These are phyloP conservation scores for Psilocybe subaeruginosa DNA, from an alignment of 768 basidiomycete species.

Conservation along the genomic window DNA sequence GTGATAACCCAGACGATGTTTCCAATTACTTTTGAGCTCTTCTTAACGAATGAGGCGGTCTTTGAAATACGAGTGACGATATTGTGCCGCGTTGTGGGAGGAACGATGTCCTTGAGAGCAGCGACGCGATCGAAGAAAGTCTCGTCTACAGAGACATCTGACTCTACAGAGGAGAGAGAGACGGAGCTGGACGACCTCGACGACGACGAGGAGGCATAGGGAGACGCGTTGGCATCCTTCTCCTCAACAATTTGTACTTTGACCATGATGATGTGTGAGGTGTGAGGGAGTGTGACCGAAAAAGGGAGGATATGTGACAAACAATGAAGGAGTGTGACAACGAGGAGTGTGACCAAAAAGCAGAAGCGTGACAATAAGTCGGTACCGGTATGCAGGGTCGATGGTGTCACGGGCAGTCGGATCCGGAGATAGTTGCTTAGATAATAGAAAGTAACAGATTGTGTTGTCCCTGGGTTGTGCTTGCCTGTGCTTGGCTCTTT, in stretches of 20 bases:
- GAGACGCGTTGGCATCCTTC: conserved; percentile 72
- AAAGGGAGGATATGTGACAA: conserved; percentile 15
- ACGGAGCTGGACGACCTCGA: conserved; percentile 72
- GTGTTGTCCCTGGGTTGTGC: conserved; percentile 22
- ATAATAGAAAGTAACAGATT: conserved; percentile 26
- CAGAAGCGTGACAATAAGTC: conserved; percentile 14
- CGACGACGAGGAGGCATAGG: conserved; percentile 75
- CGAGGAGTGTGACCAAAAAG: conserved; percentile 4
- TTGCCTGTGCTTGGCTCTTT: conserved; percentile 29
- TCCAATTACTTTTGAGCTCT: conserved; percentile 73
- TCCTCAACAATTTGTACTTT: conserved; percentile 90
- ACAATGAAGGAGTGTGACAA: no score
- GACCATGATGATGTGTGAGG: conserved; percentile 65
- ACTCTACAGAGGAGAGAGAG: conserved; percentile 81
- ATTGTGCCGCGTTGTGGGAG: conserved; percentile 83
- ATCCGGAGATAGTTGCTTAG: conserved; percentile 26
- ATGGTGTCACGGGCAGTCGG: conserved; percentile 15
- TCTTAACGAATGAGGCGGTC: conserved; percentile 67
- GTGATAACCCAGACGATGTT: conserved; percentile 95
- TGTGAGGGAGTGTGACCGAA: conserved; percentile 27
- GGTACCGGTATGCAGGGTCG: conserved; percentile 27
- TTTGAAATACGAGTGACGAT: conserved; percentile 64
- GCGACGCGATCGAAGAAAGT: conserved; percentile 84
- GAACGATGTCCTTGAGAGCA: conserved; percentile 95
- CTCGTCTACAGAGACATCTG: conserved; percentile 75